Evolutionary conservation across 169 alveolate species (phyloP), one percentile per base, ranked within the genome.

Genomic region (Neospora caninum): DNA sequence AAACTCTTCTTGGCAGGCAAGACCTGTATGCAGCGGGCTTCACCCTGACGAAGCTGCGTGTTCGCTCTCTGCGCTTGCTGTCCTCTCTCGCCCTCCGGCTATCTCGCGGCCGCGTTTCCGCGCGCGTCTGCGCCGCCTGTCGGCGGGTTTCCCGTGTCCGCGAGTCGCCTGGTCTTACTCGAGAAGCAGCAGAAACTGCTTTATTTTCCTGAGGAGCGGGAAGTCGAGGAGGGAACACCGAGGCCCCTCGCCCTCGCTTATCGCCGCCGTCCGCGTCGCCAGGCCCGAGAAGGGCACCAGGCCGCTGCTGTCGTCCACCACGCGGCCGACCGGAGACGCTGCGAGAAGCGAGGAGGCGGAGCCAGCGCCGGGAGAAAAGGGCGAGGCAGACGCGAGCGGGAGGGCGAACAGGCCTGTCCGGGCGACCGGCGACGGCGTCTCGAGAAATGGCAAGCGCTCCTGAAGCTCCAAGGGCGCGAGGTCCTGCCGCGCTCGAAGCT

Each of bases 191-290:
- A 88, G 73, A 58, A 88, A 88, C 80, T 88, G 92, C 84, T 88
- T 88, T 2, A 88, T 27, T 53, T 88, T 88, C 84, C 92, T 41
- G 84, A 88, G 92, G 22, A 88, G 92, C 45, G 92, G 92, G 18
- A 88, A 20, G 41, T 88, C 92, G n/a, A 88, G 67, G 27, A 58
- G 80, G 25, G 70, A 54, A 69, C 92, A 88, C 25, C 92, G 92
- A 7, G 92, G 92, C 29, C n/a, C 38, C 64, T 88, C 92, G 36
- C 92, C 92, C 53, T 31, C 84, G 38, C 31, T 53, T 18, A 88
- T 34, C 27, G 84, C 92, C 1, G 67, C 58, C 0, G 92, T 54
- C 41, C 67, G 84, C 13, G 9, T 7, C 54, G 38, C 54, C 38
- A n/a, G 34, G 9, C 84, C 92, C 29, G 92, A 64, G 73, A 58